phyloP scores from a whole-genome alignment of 352 stramenopile species.

The Phytophthora tubulina region DNA sequence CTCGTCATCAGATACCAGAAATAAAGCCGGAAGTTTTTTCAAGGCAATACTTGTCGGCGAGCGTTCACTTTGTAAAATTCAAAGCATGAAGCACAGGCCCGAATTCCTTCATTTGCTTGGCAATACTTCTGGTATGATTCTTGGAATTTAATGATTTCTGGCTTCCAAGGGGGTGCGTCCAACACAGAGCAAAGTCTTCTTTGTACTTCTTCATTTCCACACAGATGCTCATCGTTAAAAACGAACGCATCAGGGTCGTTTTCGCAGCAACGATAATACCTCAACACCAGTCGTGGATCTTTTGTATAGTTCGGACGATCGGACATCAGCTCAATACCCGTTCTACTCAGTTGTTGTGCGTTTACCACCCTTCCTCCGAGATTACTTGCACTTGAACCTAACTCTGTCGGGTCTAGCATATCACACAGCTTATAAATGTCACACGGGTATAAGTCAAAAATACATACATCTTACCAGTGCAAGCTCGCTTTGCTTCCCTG shows the following conservation, averaged over 20 bases:
- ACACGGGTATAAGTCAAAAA: too few relatives aligned
- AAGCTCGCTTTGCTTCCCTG: too few relatives aligned
- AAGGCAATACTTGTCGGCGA: neutral
- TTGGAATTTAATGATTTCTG: neutral
- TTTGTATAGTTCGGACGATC: too few relatives aligned
- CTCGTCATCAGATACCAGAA: neutral
- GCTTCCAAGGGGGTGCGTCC: neutral
- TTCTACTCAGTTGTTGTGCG: too few relatives aligned
- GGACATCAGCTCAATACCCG: too few relatives aligned
- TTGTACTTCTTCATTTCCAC: neutral
- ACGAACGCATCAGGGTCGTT: neutral
- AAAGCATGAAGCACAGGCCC: neutral
- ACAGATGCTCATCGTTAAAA: neutral
- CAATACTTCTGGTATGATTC: neutral
- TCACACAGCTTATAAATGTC: too few relatives aligned
- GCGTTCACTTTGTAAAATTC: neutral
- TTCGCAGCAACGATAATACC: too few relatives aligned
- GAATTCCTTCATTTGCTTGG: neutral
- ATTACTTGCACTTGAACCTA: too few relatives aligned
- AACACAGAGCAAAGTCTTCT: neutral
- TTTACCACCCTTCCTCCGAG: too few relatives aligned
- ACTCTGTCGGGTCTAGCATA: too few relatives aligned
- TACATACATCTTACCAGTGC: too few relatives aligned
- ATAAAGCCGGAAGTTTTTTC: neutral
- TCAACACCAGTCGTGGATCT: too few relatives aligned